Base-by-base conservation (phyloP, 169 alveolate species). In the Theileria orientalis region DNA sequence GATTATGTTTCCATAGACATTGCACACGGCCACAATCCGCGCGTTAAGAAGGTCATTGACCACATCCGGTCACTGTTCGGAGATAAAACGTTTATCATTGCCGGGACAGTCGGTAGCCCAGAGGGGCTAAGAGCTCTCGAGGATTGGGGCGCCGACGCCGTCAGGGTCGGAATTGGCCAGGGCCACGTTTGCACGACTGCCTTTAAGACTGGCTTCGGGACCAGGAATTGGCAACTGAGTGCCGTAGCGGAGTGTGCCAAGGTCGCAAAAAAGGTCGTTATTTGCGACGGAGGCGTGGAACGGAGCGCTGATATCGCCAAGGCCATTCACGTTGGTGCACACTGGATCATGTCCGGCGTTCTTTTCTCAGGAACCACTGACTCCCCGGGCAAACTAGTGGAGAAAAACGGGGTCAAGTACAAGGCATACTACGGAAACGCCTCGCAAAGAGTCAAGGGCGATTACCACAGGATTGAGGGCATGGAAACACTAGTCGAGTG, bases 151-250 rank as follows among this genome's bases (percentile, higher is more conserved):
- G 97, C 96, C 19, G 96, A 94, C 70, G 94, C 94, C 49, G 66
- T 90, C 23, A 86, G 91, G 60, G 92, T 94, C 14, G 98, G 99
- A 13, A 91, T 96, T 92, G 99, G 99, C n/a, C 94, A 97, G 35
- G 99, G 99, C 11, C 94, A 97, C 72, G 96, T 95, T 27, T 96
- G 99, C 87, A 95, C 98, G 47, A 95, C 98, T 0, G 91, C 70
- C 0, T 54, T 19, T 29, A 86, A 85, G 69, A 91, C 90, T 64
- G 95, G 92, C 44, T 91, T 96, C 74, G 97, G 95, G 23, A 92
- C 92, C 49, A 95, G 97, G 40, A 75, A 95, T 16, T 94, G 96
- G 59, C 96, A 94, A 88, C 95, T 94, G 16, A 76, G 96, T 7
- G 98, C 98, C 3, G 95, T 94, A 19, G 89, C 92, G 68, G 87